phyloP scores from a whole-genome alignment of 1,139 yeast genomes.

The Hanseniaspora sp. region DNA sequence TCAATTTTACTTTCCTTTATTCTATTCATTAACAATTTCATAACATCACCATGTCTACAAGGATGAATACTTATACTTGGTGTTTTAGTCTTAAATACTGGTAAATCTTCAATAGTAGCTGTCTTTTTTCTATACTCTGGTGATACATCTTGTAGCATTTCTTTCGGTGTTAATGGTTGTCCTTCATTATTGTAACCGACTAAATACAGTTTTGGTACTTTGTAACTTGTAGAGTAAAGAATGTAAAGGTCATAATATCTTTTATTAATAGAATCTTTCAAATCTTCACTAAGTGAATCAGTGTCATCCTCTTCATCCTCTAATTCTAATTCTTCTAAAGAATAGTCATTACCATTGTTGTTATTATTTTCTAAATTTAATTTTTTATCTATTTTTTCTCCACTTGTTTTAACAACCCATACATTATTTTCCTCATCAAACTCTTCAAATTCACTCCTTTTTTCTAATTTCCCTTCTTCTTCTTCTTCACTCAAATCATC shows the following conservation, averaged over 20 bases:
- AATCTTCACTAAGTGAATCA: constrained; percentile 31
- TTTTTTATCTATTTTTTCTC: constrained; percentile 17
- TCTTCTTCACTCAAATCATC: constrained; percentile 39
- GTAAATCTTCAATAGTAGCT: constrained; percentile 88
- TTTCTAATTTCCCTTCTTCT: constrained; percentile 25
- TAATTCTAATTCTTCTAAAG: neutral
- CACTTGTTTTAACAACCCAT: constrained; percentile 36
- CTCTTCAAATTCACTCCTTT: constrained; percentile 32
- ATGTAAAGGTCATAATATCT: constrained; percentile 81
- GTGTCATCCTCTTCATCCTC: neutral
- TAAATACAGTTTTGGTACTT: constrained; percentile 89
- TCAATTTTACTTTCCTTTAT: constrained; percentile 32
- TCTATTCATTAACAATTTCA: constrained; percentile 72
- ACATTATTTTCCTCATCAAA: constrained; percentile 33
- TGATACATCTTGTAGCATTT: constrained; percentile 90
- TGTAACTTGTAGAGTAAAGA: constrained; percentile 83
- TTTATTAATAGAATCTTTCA: constrained; percentile 27
- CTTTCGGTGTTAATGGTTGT: constrained; percentile 70
- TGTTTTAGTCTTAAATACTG: constrained; percentile 42
- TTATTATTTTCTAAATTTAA: constrained; percentile 22
- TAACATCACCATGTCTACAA: constrained; percentile 87
- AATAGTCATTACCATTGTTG: constrained; percentile 32
- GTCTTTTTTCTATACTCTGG: constrained; percentile 90
- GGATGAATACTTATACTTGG: constrained; percentile 92
- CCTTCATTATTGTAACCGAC: constrained; percentile 82